These are phyloP conservation scores for Medakamo hakoo DNA, from an alignment of 139 green algal genomes.

Conservation along the genomic window DNA sequence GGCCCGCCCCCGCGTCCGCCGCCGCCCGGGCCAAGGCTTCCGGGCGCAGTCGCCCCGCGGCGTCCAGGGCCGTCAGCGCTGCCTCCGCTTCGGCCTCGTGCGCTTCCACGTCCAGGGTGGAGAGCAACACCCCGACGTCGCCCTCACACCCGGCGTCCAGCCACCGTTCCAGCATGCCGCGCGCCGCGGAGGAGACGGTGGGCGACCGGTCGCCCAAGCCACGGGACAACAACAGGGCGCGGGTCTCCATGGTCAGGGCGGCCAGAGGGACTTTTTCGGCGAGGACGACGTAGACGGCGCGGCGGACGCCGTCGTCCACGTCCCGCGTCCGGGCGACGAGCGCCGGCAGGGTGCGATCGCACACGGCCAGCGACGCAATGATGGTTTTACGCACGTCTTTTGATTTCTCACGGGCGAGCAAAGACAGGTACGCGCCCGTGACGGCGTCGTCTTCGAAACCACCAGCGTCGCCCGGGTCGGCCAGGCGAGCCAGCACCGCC, in stretches of 20 bases:
- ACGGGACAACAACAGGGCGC: conserved; percentile 17
- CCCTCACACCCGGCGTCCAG: conserved; percentile 17
- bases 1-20: conserved; percentile 10
- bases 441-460: conserved; percentile 31
- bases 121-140: conserved; percentile 24
- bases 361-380: conserved; percentile 27
- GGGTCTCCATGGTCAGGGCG: conserved; percentile 11
- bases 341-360: conserved; percentile 11
- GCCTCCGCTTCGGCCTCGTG: conserved; percentile 21
- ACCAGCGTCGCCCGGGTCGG: conserved; percentile 23
- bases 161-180: conserved; percentile 23
- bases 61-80: conserved; percentile 24
- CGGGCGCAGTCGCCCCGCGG: conserved; percentile 9
- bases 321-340: conserved; percentile 35
- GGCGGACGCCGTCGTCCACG: conserved; percentile 35
- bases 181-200: conserved; percentile 10
- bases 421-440: conserved; percentile 15
- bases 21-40: conserved; percentile 10
- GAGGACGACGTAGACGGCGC: conserved; percentile 28
- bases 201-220: conserved; percentile 30
- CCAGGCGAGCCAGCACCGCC: conserved; percentile 27
- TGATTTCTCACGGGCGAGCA: conserved; percentile 38
- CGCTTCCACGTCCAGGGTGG: conserved; percentile 16
- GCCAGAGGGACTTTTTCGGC: conserved; percentile 19
- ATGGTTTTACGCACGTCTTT: conserved; percentile 47